Conservation (phyloP, 768 basidiomycete genomes). For the Roridomyces roridus region DNA sequence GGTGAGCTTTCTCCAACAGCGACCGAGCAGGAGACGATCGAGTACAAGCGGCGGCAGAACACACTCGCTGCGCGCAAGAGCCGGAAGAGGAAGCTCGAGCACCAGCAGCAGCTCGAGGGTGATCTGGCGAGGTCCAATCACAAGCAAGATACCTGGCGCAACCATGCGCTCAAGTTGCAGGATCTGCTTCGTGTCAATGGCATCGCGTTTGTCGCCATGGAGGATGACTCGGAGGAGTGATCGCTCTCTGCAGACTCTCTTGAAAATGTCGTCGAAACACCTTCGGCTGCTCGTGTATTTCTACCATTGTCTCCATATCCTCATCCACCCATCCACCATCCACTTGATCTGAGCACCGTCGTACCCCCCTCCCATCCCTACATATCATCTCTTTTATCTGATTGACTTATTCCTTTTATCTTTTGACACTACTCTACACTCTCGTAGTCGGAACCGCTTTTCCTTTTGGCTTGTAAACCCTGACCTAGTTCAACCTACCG, state of each 20-base stretch:
- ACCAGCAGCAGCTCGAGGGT: conserved; percentile 61
- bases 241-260: too few relatives aligned
- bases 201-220: too few relatives aligned
- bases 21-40: conserved; percentile 61
- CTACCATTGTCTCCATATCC: too few relatives aligned
- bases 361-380: conserved; percentile 29
- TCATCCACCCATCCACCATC: conserved; percentile 13
- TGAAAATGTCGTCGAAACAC: neutral
- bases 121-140: conserved; percentile 34
- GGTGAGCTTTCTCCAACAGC: conserved; percentile 28
- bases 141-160: too few relatives aligned
- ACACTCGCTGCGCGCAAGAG: conserved; percentile 72
- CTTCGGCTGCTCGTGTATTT: conserved; percentile 24
- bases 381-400: too few relatives aligned
- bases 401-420: too few relatives aligned
- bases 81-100: conserved; percentile 69
- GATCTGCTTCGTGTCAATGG: conserved; percentile 6
- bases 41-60: conserved; percentile 70
- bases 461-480: too few relatives aligned
- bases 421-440: too few relatives aligned
- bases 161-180: conserved; percentile 12
- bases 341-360: conserved; percentile 30
- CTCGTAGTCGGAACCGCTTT: too few relatives aligned
- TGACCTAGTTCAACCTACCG: too few relatives aligned
- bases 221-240: too few relatives aligned